Evolutionary conservation across 1,284 basidiomycete species (phyloP).

Genomic region (Rhodotorula sp.): DNA sequence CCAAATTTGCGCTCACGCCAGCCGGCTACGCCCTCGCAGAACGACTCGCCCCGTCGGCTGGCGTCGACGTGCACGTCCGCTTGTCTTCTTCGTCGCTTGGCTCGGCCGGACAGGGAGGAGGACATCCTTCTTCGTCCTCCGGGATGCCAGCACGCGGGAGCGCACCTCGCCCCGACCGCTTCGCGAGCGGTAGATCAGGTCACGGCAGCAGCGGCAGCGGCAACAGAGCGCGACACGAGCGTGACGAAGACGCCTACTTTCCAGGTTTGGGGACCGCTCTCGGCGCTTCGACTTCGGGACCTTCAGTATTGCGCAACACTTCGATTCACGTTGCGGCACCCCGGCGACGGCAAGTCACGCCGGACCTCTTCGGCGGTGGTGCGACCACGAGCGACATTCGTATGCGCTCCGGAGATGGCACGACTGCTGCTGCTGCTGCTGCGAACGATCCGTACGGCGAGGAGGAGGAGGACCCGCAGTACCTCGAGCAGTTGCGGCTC

Average conservation of each 20-base stretch:
- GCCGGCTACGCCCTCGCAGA: slow-evolving; percentile 35
- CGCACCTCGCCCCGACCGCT: neutral
- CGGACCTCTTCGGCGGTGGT: neutral
- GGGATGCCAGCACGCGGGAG: neutral
- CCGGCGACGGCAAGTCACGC: neutral
- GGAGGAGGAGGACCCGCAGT: slow-evolving; percentile 3
- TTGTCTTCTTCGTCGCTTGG: slow-evolving; percentile 2
- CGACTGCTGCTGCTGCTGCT: neutral
- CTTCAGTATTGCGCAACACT: neutral
- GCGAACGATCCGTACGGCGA: too few species aligned
- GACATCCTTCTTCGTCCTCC: slow-evolving; percentile 16
- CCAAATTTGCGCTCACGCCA: slow-evolving; percentile 22
- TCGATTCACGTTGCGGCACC: slow-evolving; percentile 4
- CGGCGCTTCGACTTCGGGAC: neutral
- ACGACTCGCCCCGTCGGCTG: slow-evolving; percentile 17
- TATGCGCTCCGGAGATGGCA: neutral
- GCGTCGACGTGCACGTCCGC: slow-evolving; percentile 10
- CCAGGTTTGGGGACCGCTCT: neutral
- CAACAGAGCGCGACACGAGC: neutral
- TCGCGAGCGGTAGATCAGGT: neutral
- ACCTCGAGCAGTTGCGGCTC: slow-evolving; percentile 10
- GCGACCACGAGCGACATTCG: neutral
- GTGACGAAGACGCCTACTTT: neutral
- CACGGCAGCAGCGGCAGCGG: neutral
- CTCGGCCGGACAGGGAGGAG: neutral